phyloP scores from a whole-genome alignment of 2,329 filamentous ascomycete genomes.

The Aspergillus pseudoglaucus region DNA sequence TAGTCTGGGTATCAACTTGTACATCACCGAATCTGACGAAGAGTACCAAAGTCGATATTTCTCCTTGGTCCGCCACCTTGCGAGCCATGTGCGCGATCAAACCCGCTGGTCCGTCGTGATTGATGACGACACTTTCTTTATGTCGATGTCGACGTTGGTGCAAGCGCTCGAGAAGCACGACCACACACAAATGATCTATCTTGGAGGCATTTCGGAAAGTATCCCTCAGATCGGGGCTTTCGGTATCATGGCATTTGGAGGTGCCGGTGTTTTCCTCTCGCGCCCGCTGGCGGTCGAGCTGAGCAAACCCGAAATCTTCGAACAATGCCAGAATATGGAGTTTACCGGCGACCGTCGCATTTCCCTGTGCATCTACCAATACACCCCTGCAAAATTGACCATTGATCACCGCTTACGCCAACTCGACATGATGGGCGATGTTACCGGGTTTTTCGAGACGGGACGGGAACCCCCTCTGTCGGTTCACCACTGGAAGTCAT shows the following conservation, averaged over 20 bases:
- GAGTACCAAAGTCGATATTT: constrained; percentile 50
- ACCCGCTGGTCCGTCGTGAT: constrained; percentile 54
- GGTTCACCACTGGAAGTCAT: constrained; percentile 46
- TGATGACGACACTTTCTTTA: constrained; percentile 61
- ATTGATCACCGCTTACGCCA: constrained; percentile 52
- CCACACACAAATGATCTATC: constrained; percentile 45
- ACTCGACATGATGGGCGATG: constrained; percentile 51
- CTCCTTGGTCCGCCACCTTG: constrained; percentile 47
- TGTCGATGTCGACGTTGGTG: constrained; percentile 47
- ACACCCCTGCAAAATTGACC: constrained; percentile 50
- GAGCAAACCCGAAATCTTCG: constrained; percentile 36
- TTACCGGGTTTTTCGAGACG: constrained; percentile 56
- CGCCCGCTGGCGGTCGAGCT: constrained; percentile 47
- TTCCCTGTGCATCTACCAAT: constrained; percentile 51
- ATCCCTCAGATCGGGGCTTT: constrained; percentile 46
- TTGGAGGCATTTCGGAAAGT: constrained; percentile 55
- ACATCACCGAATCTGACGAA: constrained; percentile 26
- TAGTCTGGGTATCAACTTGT: constrained; percentile 38
- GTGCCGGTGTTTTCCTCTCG: constrained; percentile 55
- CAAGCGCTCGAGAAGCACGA: constrained; percentile 45
- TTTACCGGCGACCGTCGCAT: constrained; percentile 51
- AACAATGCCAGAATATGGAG: constrained; percentile 44
- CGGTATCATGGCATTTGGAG: constrained; percentile 56
- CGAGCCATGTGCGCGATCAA: constrained; percentile 36
- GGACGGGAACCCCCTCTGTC: constrained; percentile 47